A percentile compares a stretch with the other conserved stretches of the same genome.
Evolutionary conservation across 768 basidiomycete species (phyloP).

Genomic region (Leucosporidium yakuticum): DNA sequence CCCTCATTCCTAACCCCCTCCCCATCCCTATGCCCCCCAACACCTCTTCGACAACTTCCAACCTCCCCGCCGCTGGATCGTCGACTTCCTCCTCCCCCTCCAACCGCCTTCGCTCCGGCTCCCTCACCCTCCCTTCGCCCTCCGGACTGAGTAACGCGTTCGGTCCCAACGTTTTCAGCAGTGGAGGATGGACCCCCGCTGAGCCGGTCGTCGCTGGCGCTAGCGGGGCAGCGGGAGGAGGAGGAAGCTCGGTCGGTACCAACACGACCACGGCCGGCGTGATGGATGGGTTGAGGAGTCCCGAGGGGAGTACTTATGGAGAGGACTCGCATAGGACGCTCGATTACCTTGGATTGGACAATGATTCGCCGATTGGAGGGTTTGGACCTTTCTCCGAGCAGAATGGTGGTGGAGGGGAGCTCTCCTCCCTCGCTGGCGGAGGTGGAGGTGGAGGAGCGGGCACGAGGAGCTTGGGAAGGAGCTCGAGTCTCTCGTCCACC

Average conservation of each 20-base stretch:
- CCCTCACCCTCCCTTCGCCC: constrained; percentile 69
- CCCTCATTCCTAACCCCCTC: constrained; percentile 28
- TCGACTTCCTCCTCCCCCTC: constrained; percentile 46
- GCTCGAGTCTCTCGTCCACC: not conserved
- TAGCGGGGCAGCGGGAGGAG: not conserved
- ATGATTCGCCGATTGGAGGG: constrained; percentile 48
- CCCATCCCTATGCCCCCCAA: no score
- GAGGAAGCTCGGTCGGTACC: not conserved
- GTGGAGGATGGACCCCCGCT: constrained; percentile 57
- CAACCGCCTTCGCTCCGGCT: constrained; percentile 76
- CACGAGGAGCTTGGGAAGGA: not conserved
- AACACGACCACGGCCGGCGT: not conserved
- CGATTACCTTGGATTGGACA: constrained; percentile 89
- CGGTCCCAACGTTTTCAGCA: constrained; percentile 80
- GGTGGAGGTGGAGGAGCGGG: constrained; percentile 15
- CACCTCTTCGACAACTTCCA: constrained; percentile 45
- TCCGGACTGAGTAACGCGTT: constrained; percentile 70
- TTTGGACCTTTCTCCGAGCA: constrained; percentile 5
- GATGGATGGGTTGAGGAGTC: constrained; percentile 12
- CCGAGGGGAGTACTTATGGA: constrained; percentile 27
- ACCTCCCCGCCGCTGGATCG: constrained; percentile 43
- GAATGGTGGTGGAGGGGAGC: not conserved
- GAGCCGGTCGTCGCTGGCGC: not conserved
- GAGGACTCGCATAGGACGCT: constrained; percentile 91
- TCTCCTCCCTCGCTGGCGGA: not conserved